Evolutionary conservation across 805 yeast genomes (phyloP).

Genomic region (Sungouiella blattae): DNA sequence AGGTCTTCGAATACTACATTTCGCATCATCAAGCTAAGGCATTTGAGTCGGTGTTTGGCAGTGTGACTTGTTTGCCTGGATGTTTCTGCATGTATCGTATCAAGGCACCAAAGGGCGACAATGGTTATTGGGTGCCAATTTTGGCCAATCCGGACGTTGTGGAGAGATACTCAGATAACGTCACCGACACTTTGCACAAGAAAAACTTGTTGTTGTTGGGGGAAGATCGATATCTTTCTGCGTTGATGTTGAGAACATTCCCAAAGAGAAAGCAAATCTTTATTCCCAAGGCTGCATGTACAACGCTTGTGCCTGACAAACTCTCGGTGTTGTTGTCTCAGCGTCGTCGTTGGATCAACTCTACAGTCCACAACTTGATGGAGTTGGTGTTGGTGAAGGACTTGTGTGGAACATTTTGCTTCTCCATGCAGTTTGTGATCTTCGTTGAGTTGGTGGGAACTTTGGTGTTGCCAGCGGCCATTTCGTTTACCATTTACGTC

Average conservation of each 20-base stretch:
- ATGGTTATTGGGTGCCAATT: constrained; percentile 85
- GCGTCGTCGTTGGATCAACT: constrained; percentile 95
- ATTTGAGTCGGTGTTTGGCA: constrained; percentile 90
- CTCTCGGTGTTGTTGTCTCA: constrained; percentile 81
- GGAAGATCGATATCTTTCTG: constrained; percentile 83
- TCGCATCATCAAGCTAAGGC: constrained; percentile 95
- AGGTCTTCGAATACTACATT: constrained; percentile 88
- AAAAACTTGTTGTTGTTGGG: constrained; percentile 84
- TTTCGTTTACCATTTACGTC: constrained; percentile 78
- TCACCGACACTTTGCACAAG: constrained; percentile 75
- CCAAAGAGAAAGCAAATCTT: constrained; percentile 86
- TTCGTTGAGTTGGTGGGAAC: constrained; percentile 84
- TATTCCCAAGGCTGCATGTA: constrained; percentile 88
- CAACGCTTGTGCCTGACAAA: constrained; percentile 82
- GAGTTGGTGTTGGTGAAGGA: constrained; percentile 82
- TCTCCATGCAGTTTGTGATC: constrained; percentile 91
- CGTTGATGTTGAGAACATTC: constrained; percentile 83
- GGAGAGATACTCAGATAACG: constrained; percentile 85
- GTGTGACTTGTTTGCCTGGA: constrained; percentile 94
- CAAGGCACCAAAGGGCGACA: constrained; percentile 76
- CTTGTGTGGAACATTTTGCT: constrained; percentile 90
- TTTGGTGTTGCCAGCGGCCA: constrained; percentile 83
- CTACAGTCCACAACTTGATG: constrained; percentile 89
- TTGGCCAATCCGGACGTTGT: constrained; percentile 91
- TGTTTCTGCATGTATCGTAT: constrained; percentile 91